A percentile compares a stretch with the other conserved stretches of the same genome.
Evolutionary conservation across 768 basidiomycete genomes (phyloP).

Genomic region (Candolleomyces aberdarensis): DNA sequence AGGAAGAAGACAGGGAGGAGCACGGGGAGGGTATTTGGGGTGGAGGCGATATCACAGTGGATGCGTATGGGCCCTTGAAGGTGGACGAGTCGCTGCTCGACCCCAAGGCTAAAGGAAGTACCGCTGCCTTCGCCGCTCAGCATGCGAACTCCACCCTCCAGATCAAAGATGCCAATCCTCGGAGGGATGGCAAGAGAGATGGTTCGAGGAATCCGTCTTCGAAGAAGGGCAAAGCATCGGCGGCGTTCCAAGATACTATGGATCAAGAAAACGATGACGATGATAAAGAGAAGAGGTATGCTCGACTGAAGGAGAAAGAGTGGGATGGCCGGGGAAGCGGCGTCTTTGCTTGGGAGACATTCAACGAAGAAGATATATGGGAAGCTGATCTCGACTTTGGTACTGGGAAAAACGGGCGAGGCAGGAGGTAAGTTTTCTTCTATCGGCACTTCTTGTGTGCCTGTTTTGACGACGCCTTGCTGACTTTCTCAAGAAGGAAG

Average conservation of each 20-base stretch:
- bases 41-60: slow-evolving; percentile 6
- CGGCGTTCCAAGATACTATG: neutral
- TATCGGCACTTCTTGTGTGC: slow-evolving; percentile 3
- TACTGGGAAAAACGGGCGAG: slow-evolving; percentile 10
- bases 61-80: slow-evolving; percentile 1
- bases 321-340: slow-evolving; percentile 79
- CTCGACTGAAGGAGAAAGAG: slow-evolving; percentile 44
- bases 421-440: neutral
- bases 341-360: slow-evolving; percentile 70
- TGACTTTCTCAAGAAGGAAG: neutral
- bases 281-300: neutral
- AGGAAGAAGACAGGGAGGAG: slow-evolving; percentile 56
- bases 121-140: neutral
- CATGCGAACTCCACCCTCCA: neutral
- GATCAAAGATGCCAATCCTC: neutral
- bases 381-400: slow-evolving; percentile 68
- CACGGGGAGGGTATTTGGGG: slow-evolving; percentile 14
- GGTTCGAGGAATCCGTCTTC: neutral
- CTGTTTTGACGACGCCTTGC: too few species aligned
- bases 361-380: slow-evolving; percentile 77
- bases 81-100: neutral
- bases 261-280: neutral
- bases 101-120: slow-evolving; percentile 14
- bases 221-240: neutral
- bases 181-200: neutral